Evolutionary conservation across 768 basidiomycete genomes (phyloP).

Genomic region (Multifurca ochricompacta): DNA sequence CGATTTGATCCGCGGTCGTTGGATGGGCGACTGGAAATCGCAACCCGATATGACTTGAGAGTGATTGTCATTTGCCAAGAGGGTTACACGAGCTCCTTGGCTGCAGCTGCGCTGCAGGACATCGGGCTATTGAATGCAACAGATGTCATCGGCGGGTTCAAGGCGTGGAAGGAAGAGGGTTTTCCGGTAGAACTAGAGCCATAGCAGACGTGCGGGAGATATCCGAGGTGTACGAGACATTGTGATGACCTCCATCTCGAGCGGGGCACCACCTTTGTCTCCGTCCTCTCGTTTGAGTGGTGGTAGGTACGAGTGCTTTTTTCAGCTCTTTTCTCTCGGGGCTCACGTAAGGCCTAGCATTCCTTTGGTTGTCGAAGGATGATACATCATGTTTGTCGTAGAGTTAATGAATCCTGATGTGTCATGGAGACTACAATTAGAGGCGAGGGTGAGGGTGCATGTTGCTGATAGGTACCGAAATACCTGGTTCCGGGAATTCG

Average conservation of each 20-base stretch:
- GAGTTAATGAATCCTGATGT: not conserved
- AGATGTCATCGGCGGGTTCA: slow-evolving; percentile 68
- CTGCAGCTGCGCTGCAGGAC: slow-evolving; percentile 60
- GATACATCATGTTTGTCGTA: not conserved
- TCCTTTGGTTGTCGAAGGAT: not conserved
- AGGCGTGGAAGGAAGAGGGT: slow-evolving; percentile 62
- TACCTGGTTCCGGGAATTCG: not conserved
- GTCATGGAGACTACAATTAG: not conserved
- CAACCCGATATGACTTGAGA: slow-evolving; percentile 65
- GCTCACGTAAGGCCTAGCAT: slow-evolving; percentile 2
- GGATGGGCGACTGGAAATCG: slow-evolving; percentile 51
- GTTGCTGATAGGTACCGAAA: not conserved
- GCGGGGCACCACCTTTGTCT: not conserved
- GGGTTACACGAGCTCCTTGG: slow-evolving; percentile 64
- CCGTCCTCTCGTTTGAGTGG: not conserved
- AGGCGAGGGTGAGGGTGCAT: not conserved
- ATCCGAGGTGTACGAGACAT: not conserved
- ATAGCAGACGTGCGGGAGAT: not conserved
- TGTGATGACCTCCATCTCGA: not conserved
- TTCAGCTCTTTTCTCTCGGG: not conserved
- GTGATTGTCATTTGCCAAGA: slow-evolving; percentile 72
- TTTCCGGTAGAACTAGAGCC: slow-evolving; percentile 37
- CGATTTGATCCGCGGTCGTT: slow-evolving; percentile 61
- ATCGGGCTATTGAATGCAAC: slow-evolving; percentile 68
- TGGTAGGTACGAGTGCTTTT: not conserved